Evolutionary conservation across 2,329 filamentous ascomycete species (phyloP).

Genomic region (Ceratocystis eucalypticola): DNA sequence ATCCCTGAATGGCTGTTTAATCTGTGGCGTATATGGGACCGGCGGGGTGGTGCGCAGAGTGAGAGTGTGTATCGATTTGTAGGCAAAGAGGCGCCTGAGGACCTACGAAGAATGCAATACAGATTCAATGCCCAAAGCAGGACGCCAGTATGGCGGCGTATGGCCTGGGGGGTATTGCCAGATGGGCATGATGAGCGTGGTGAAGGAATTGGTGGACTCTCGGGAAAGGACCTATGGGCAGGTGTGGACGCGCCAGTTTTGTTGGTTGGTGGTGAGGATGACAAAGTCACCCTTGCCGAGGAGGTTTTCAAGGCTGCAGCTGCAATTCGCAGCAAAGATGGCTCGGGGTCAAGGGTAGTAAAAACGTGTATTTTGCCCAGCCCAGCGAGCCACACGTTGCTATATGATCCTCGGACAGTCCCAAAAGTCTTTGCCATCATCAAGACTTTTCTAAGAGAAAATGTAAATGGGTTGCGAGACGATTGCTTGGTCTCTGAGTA

Average conservation of each 20-base stretch:
- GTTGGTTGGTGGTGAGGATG: conserved; percentile 63
- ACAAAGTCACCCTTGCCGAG: conserved; percentile 57
- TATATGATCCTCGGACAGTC: conserved; percentile 65
- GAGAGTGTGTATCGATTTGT: conserved; percentile 67
- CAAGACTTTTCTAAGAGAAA: conserved; percentile 61
- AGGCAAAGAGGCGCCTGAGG: conserved; percentile 49
- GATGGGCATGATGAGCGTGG: conserved; percentile 42
- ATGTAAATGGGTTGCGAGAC: conserved; percentile 47
- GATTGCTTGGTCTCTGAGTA: neutral
- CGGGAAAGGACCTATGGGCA: conserved; percentile 57
- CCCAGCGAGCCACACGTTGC: conserved; percentile 69
- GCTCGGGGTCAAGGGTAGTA: conserved; percentile 36
- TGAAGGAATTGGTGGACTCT: conserved; percentile 47
- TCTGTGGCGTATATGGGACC: conserved; percentile 63
- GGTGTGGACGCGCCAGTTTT: conserved; percentile 61
- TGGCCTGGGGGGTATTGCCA: conserved; percentile 55
- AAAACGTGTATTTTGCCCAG: conserved; percentile 57
- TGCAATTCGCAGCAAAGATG: conserved; percentile 11
- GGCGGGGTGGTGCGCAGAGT: conserved; percentile 63
- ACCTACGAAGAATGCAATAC: conserved; percentile 54
- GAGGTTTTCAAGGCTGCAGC: conserved; percentile 55
- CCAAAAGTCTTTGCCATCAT: conserved; percentile 69
- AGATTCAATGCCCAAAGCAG: conserved; percentile 71
- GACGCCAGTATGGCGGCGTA: conserved; percentile 69
- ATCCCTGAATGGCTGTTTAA: conserved; percentile 63